Conservation (phyloP, 1,284 basidiomycete species). For the Coniferiporia sulphurascens region DNA sequence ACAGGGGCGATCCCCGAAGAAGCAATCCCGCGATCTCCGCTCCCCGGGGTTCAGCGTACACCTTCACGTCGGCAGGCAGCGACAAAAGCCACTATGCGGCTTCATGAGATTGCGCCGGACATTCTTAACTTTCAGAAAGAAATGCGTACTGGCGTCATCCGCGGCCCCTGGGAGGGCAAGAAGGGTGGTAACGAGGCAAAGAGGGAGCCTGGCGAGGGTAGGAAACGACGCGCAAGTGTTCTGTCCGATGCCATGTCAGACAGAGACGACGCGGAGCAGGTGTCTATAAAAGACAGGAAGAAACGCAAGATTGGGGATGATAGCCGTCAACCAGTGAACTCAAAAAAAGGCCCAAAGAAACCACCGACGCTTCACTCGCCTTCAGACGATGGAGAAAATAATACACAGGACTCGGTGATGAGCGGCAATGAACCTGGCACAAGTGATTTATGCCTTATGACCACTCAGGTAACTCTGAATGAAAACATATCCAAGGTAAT, state of each 20-base stretch:
- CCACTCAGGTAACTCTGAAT: constrained; percentile 50
- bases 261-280: constrained; percentile 23
- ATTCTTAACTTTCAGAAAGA: constrained; percentile 64
- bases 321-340: constrained; percentile 14
- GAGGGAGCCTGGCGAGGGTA: constrained; percentile 9
- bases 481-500: constrained; percentile 54
- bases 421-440: not conserved
- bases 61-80: constrained; percentile 56
- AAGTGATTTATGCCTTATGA: constrained; percentile 33
- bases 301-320: constrained; percentile 19
- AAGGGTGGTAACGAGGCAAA: constrained; percentile 21
- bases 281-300: constrained; percentile 24
- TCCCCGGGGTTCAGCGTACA: constrained; percentile 13
- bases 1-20: not conserved
- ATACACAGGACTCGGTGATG: constrained; percentile 1
- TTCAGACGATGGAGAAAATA: constrained; percentile 20
- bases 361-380: constrained; percentile 10
- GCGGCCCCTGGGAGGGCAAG: constrained; percentile 26
- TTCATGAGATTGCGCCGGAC: constrained; percentile 74
- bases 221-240: constrained; percentile 16
- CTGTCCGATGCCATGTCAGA: constrained; percentile 19
- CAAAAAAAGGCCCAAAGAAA: constrained; percentile 17
- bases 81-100: constrained; percentile 51
- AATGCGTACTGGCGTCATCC: constrained; percentile 40
- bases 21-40: constrained; percentile 3